These are phyloP conservation scores for Anacardium occidentale DNA, from an alignment of 345 rosid genomes.

Conservation along the genomic window DNA sequence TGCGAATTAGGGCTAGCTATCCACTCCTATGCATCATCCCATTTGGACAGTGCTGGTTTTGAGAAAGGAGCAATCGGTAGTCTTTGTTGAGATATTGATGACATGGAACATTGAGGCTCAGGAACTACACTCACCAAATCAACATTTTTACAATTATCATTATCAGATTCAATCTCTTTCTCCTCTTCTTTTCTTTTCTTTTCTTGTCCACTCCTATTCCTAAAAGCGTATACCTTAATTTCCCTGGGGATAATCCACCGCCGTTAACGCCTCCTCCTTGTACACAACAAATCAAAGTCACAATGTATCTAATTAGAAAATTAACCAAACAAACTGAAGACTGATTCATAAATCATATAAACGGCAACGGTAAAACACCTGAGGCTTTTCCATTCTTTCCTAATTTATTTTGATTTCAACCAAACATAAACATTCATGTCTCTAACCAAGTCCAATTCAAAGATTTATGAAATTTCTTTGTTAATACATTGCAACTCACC, in stretches of 20 bases:
- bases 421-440: neutral
- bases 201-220: conserved; percentile 66
- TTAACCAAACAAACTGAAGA: neutral
- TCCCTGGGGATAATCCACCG: conserved; percentile 74
- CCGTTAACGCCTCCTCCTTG: conserved; percentile 41
- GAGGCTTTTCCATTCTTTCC: conserved; percentile 78
- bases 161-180: conserved; percentile 42
- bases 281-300: neutral
- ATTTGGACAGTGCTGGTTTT: no score
- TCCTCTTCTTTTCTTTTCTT: conserved; percentile 47
- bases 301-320: no score
- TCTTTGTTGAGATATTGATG: no score
- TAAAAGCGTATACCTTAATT: conserved; percentile 63
- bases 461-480: no score
- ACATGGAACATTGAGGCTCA: no score
- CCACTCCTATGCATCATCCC: no score
- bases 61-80: no score
- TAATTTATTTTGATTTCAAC: conserved; percentile 53
- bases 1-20: no score
- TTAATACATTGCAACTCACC: no score
- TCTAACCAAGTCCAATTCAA: neutral
- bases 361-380: conserved; percentile 36
- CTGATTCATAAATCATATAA: no score
- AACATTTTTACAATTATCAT: conserved; percentile 77
- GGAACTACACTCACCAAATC: no score